Evolutionary conservation across 2,329 filamentous ascomycete species (phyloP), one percentile per base, ranked within the genome.

Genomic region (Beauveria medogensis): DNA sequence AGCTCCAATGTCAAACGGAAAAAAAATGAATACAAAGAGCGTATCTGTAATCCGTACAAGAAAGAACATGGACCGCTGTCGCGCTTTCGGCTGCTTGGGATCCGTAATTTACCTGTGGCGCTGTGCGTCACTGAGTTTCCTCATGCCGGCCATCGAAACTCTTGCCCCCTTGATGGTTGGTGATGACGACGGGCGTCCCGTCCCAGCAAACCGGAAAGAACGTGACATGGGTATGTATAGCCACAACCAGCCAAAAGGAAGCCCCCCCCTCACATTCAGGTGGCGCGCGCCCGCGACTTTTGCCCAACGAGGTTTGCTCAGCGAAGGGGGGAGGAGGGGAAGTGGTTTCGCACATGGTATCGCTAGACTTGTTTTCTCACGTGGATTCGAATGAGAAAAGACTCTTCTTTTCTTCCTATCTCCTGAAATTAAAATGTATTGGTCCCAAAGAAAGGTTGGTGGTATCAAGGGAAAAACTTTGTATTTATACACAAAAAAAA

Each of bases 171-270:
- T 50, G 46, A 16, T 37, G 10, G 18, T 30, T 24, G 46, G 20
- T 22, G 2, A 22, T n/a, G 28, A 43, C 34, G 34, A 37, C 34
- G 34, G 34, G 34, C 34, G 34, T 37, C 12, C 26, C 50, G 52
- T 55, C 52, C 51, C 40, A 55, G 52, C 52, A 44, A 55, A 55
- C 52, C 22, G 52, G 52, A 40, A 44, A 55, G 40, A 43, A 55
- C 16, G 16, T 22, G 40, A n/a, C 51, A 54, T 24, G 52, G 40
- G 52, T 44, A 28, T 22, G 16, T 16, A 22, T 37, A 37, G 34
- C 34, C 30, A 34, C 30, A 28, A 44, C 14, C 5, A 18, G 16
- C 12, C 12, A 37, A 9, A 14, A 44, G 43, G 28, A 55, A 55
- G 52, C 3, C 34, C 3, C 37, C 24, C 41, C 3, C 37, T 28